Percentiles rank a stretch among this genome's conserved stretches.
These are phyloP conservation scores for Candida silvicultrix DNA, from an alignment of 805 yeast species.

Conservation along the genomic window DNA sequence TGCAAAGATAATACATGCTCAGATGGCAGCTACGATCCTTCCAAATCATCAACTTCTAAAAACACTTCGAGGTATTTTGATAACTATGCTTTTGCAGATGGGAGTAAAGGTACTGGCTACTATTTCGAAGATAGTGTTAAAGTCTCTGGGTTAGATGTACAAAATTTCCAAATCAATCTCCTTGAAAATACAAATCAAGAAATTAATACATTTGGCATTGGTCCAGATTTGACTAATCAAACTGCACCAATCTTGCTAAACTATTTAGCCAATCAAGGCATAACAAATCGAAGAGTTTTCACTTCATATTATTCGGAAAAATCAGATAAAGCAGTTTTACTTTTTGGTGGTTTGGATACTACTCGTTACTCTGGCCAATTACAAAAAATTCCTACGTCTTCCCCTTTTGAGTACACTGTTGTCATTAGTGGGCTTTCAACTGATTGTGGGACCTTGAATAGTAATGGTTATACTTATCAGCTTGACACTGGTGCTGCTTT, in stretches of 20 bases:
- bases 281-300: slow-evolving; percentile 8
- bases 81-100: slow-evolving; percentile 6
- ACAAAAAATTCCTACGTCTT: slow-evolving; percentile 6
- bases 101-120: slow-evolving; percentile 3
- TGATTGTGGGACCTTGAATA: slow-evolving; percentile 7
- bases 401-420: background rate
- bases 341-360: slow-evolving; percentile 19
- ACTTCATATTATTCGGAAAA: slow-evolving; percentile 3
- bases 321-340: slow-evolving; percentile 7
- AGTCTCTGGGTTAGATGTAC: slow-evolving; percentile 4
- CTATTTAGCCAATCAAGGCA: slow-evolving; percentile 1
- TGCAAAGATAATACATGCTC: slow-evolving; percentile 3
- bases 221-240: background rate
- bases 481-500: slow-evolving; percentile 16
- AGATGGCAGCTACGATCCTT: slow-evolving; percentile 1
- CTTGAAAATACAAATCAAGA: slow-evolving; percentile 3
- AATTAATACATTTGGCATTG: slow-evolving; percentile 9
- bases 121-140: slow-evolving; percentile 6
- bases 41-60: background rate
- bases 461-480: background rate
- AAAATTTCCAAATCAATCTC: slow-evolving; percentile 1
- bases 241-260: background rate
- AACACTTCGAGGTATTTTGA: slow-evolving; percentile 1
- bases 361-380: slow-evolving; percentile 10
- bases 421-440: slow-evolving; percentile 9